Conservation (phyloP, 2,329 filamentous ascomycete species). For the Fusarium chuoi region DNA sequence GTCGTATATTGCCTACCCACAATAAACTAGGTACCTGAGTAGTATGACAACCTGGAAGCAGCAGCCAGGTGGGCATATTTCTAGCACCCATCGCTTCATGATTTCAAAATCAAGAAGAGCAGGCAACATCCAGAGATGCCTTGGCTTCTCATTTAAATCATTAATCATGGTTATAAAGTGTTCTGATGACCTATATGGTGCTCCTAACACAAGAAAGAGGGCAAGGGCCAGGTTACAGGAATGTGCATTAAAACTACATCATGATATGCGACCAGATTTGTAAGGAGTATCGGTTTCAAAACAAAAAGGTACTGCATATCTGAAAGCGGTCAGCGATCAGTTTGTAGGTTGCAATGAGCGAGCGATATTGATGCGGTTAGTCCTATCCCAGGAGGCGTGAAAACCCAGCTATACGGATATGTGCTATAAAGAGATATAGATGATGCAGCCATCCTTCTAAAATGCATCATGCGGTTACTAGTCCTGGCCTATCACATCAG, state of each 20-base stretch:
- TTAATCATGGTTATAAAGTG: background rate
- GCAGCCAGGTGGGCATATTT: background rate
- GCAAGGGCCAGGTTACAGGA: background rate
- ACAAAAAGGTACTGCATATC: background rate
- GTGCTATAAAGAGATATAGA: background rate
- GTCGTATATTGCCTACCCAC: too few species aligned
- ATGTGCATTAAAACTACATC: conserved; percentile 20
- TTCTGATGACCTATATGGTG: background rate
- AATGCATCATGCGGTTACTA: conserved; percentile 16
- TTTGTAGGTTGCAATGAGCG: background rate
- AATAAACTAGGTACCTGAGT: too few species aligned
- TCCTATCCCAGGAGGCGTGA: background rate
- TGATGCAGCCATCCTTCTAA: conserved; percentile 4
- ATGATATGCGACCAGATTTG: conserved; percentile 13
- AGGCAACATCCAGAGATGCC: background rate
- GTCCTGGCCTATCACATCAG: conserved; percentile 7
- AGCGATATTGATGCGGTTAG: background rate
- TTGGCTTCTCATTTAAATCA: background rate
- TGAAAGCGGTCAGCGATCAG: conserved; percentile 21
- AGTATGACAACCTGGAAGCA: too few species aligned
- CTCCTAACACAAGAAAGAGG: background rate
- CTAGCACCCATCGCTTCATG: background rate
- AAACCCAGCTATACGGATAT: background rate
- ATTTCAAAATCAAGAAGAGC: background rate
- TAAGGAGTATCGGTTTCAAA: background rate